Conservation (phyloP, 2,329 filamentous ascomycete genomes). For the Aspergillus novofumigatus region DNA sequence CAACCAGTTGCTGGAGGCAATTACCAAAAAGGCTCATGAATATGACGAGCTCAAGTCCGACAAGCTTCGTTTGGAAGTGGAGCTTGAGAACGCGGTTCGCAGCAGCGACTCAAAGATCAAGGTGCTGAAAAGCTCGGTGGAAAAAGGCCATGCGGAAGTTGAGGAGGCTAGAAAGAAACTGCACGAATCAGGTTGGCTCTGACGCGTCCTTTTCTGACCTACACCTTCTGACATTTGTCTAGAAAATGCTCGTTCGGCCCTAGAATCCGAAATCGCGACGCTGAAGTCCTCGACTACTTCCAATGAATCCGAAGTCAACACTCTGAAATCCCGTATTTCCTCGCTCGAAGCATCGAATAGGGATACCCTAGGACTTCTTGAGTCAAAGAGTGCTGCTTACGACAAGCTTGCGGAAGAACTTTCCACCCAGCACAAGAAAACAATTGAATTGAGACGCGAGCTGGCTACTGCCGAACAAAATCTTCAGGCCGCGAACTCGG, state of each 20-base stretch:
- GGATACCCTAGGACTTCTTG: slow-evolving; percentile 81
- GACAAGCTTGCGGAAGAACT: slow-evolving; percentile 83
- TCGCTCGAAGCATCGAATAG: slow-evolving; percentile 89
- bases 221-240: slow-evolving; percentile 16
- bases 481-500: slow-evolving; percentile 75
- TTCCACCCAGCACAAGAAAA: slow-evolving; percentile 82
- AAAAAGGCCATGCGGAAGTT: slow-evolving; percentile 78
- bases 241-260: slow-evolving; percentile 71
- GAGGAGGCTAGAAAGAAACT: slow-evolving; percentile 77
- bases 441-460: slow-evolving; percentile 76
- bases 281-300: slow-evolving; percentile 70
- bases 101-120: slow-evolving; percentile 78
- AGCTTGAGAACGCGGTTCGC: slow-evolving; percentile 85
- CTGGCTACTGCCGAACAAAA: slow-evolving; percentile 77
- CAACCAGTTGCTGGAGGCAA: slow-evolving; percentile 65
- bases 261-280: slow-evolving; percentile 77
- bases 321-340: slow-evolving; percentile 75
- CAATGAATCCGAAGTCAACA: slow-evolving; percentile 63
- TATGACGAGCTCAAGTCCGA: slow-evolving; percentile 77
- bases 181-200: slow-evolving; percentile 67
- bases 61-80: slow-evolving; percentile 84
- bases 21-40: slow-evolving; percentile 76
- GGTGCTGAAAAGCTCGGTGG: slow-evolving; percentile 72
- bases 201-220: neutral
- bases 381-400: slow-evolving; percentile 83